phyloP scores from a whole-genome alignment of 768 basidiomycete species.

The Dioszegia hungarica region DNA sequence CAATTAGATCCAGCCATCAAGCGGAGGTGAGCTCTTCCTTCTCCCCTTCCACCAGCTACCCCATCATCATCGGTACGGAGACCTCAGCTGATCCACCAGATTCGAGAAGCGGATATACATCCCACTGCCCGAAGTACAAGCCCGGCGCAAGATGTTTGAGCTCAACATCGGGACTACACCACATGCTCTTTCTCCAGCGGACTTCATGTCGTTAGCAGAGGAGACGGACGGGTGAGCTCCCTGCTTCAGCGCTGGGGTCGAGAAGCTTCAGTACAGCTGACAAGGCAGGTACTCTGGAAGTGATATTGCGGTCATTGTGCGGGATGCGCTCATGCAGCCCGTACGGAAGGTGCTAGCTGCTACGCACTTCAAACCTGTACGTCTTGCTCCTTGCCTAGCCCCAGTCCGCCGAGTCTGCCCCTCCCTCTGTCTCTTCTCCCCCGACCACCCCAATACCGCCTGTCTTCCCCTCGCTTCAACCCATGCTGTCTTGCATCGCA shows the following conservation, averaged over 20 bases:
- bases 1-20: constrained; percentile 96
- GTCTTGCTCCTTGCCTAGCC: too few species aligned
- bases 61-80: background rate
- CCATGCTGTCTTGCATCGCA: background rate
- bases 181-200: constrained; percentile 69
- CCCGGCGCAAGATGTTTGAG: constrained; percentile 91
- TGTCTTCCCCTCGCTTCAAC: too few species aligned
- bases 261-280: background rate
- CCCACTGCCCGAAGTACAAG: constrained; percentile 88
- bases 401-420: too few species aligned
- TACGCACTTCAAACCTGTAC: constrained; percentile 77
- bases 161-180: constrained; percentile 92
- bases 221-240: constrained; percentile 70
- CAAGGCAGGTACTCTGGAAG: constrained; percentile 73
- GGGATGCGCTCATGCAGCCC: constrained; percentile 97
- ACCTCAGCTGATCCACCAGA: constrained; percentile 49
- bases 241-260: too few species aligned
- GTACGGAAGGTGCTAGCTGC: constrained; percentile 92
- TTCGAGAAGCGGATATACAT: constrained; percentile 99
- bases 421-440: too few species aligned
- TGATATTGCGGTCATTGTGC: constrained; percentile 88
- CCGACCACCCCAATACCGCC: too few species aligned
- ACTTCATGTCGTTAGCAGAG: constrained; percentile 75
- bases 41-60: too few species aligned
- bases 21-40: constrained; percentile 60